phyloP scores from a whole-genome alignment of 1,284 basidiomycete species.

The Meira nashicola region DNA sequence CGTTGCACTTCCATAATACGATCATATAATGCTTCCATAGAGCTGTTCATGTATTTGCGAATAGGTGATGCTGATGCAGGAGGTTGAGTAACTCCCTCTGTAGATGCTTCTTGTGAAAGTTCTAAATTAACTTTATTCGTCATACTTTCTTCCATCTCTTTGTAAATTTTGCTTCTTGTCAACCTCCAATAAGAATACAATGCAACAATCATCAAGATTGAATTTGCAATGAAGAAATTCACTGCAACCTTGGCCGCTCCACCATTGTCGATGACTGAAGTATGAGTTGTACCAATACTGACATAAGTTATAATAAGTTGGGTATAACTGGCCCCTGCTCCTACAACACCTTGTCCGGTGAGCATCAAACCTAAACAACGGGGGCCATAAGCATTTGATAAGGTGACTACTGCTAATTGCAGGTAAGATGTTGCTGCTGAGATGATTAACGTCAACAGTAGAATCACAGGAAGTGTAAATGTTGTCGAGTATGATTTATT shows the following conservation, averaged over 20 bases:
- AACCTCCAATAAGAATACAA: constrained; percentile 7
- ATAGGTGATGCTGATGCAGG: constrained; percentile 6
- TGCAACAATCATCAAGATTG: constrained; percentile 9
- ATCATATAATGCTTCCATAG: neutral
- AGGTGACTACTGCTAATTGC: constrained; percentile 44
- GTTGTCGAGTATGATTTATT: neutral
- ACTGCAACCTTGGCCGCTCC: neutral
- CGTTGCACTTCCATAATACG: constrained; percentile 20
- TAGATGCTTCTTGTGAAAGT: neutral
- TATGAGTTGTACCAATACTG: neutral
- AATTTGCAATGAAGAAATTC: constrained; percentile 9
- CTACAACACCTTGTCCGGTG: constrained; percentile 41
- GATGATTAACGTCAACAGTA: constrained; percentile 19
- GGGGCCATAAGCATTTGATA: constrained; percentile 39
- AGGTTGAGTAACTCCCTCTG: neutral
- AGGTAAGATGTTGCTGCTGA: constrained; percentile 38
- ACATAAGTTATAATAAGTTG: constrained; percentile 33
- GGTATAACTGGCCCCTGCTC: constrained; percentile 33
- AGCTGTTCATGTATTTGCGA: neutral
- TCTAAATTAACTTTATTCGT: neutral
- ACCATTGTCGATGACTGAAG: constrained; percentile 13
- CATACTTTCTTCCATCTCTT: constrained; percentile 1
- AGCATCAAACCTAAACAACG: constrained; percentile 44
- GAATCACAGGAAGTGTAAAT: neutral
- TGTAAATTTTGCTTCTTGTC: neutral